Percentiles rank a stretch among this genome's conserved stretches.
These are phyloP conservation scores for Fraxinus paxiana DNA, from an alignment of 305 asterid genomes.

Conservation along the genomic window DNA sequence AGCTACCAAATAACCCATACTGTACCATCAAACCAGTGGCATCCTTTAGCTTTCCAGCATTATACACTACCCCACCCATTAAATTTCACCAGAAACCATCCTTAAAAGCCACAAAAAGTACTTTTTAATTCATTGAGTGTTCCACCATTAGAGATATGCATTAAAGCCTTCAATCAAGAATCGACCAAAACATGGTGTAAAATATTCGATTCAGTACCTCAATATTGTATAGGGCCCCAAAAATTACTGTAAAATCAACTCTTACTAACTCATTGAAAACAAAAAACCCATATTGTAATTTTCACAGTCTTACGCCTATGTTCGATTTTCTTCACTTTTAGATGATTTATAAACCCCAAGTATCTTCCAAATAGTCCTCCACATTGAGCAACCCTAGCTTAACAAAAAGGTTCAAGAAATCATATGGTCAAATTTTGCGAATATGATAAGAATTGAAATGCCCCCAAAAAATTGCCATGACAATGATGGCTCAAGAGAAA, in stretches of 20 bases:
- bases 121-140: neutral
- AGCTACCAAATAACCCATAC: neutral
- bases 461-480: constrained; percentile 31
- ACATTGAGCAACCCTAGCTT: constrained; percentile 9
- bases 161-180: neutral
- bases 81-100: neutral
- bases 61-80: constrained; percentile 4
- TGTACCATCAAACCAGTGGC: neutral
- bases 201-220: neutral
- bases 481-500: constrained; percentile 41
- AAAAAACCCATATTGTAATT: neutral
- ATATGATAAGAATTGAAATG: constrained; percentile 16
- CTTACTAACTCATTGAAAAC: neutral
- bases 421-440: constrained; percentile 11
- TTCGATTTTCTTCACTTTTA: neutral
- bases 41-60: neutral
- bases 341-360: neutral
- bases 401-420: constrained; percentile 7
- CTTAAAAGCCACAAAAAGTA: neutral
- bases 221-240: neutral
- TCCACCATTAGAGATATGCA: neutral
- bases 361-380: neutral
- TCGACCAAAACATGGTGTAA: neutral
- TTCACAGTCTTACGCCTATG: neutral
- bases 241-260: neutral